Base-by-base conservation (phyloP, 2,329 filamentous ascomycete genomes). In the Chalara sp. region DNA sequence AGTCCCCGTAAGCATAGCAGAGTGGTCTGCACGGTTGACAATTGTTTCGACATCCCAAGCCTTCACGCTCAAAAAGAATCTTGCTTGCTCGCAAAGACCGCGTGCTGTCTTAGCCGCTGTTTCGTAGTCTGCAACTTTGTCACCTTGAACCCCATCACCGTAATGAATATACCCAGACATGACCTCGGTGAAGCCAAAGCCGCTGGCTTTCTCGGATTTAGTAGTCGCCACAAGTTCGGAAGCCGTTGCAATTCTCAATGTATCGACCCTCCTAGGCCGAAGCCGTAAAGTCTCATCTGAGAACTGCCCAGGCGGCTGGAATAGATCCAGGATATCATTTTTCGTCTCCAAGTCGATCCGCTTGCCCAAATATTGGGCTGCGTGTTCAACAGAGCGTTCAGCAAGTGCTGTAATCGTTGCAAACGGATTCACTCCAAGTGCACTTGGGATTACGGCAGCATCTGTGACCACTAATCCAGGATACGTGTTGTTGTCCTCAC, bases 401-500 rank as follows among this genome's bases (percentile, higher is more conserved):
- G 84, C 82, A 21, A 88, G 72, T 3, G 84, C 83, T 0, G 82
- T 77, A 56, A 87, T 87, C 1, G 83, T 87, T 1, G 83, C 84
- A 48, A 85, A 76, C 0, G 84, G 83, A 59, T 87, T 87, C 3
- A 81, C 80, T 11, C 82, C 70, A 2, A 87, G 69, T 1, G 83
- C 76, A 6, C 76, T 75, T 0, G 84, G 83, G 12, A 87, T 75
- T 1, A 80, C 67, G 3, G 83, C 72, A 6, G 70, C 82, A 60
- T 87, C 84, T 0, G 77, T 78, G 32, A 84, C 78, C 13, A 85
- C 71, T 2, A 87, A 70, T 0, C 82, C 83, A 0, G 69, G 46
- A 58, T 87, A 70, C 0, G 74, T 74, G 33, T 81, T 75, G 1
- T 58, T 60, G 0, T 74, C 74, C 5, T 68, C 60, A 4, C 81